Conservation (phyloP, 1,284 basidiomycete genomes). For the Tylopilus sp. region DNA sequence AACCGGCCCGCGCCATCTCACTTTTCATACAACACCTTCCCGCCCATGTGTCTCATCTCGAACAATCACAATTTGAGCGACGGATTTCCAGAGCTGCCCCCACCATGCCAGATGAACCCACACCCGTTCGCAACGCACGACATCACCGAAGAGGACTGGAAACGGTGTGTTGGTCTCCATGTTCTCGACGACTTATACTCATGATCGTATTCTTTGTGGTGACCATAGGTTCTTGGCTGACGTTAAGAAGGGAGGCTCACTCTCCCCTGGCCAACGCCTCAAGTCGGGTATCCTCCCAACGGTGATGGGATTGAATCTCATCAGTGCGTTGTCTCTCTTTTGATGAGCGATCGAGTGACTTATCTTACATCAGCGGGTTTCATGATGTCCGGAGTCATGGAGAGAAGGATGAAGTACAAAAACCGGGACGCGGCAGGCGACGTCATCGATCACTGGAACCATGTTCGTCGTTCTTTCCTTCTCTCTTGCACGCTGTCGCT, state of each 20-base stretch:
- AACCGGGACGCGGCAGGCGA: constrained; percentile 44
- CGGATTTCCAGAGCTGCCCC: constrained; percentile 44
- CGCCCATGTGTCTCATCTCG: constrained; percentile 43
- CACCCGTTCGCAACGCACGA: constrained; percentile 46
- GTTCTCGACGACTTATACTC: background rate
- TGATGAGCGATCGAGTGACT: no score
- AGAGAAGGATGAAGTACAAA: constrained; percentile 38
- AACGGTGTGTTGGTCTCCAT: constrained; percentile 23
- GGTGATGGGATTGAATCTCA: constrained; percentile 30
- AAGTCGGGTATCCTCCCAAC: constrained; percentile 38
- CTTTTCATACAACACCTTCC: constrained; percentile 36
- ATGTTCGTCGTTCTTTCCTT: constrained; percentile 30
- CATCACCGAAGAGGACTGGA: constrained; percentile 45
- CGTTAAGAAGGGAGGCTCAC: constrained; percentile 37
- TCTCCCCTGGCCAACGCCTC: constrained; percentile 41
- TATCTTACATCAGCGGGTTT: constrained; percentile 27
- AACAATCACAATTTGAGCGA: constrained; percentile 27
- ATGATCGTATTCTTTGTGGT: no score
- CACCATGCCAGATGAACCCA: constrained; percentile 33
- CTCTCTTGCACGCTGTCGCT: background rate
- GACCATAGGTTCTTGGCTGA: constrained; percentile 36
- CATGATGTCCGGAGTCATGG: constrained; percentile 32
- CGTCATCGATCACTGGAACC: constrained; percentile 45
- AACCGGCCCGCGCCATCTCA: constrained; percentile 27
- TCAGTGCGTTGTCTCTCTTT: constrained; percentile 23